phyloP scores from a whole-genome alignment of 2,329 filamentous ascomycete genomes.

The Hypoxylon sp. region DNA sequence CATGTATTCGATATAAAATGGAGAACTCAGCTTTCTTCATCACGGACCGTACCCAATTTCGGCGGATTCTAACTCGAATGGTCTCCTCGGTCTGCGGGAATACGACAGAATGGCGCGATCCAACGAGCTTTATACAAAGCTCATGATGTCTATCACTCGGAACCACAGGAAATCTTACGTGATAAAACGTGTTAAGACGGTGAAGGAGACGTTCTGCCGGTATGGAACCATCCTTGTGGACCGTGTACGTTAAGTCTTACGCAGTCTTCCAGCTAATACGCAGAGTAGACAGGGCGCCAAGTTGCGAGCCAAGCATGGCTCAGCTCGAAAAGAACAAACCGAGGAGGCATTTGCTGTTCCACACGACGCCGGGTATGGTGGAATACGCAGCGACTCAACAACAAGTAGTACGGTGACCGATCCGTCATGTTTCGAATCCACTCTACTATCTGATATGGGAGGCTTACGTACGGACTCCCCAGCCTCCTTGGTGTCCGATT shows the following conservation, averaged over 20 bases:
- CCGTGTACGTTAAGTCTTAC: slow-evolving; percentile 6
- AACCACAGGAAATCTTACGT: neutral
- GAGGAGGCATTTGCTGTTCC: neutral
- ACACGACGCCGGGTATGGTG: neutral
- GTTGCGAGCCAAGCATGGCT: neutral
- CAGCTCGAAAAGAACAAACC: neutral
- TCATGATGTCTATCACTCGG: slow-evolving; percentile 1
- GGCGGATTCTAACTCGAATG: neutral
- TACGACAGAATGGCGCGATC: neutral
- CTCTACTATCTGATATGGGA: neutral
- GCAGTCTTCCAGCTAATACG: slow-evolving; percentile 6
- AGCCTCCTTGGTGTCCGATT: neutral
- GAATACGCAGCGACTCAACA: neutral
- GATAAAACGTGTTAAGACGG: neutral
- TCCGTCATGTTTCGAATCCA: neutral
- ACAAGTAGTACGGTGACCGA: neutral
- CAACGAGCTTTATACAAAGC: neutral
- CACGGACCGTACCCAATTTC: slow-evolving; percentile 7
- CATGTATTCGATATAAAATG: slow-evolving; percentile 21
- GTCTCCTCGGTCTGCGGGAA: neutral
- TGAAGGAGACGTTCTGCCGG: neutral
- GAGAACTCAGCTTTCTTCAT: slow-evolving; percentile 5
- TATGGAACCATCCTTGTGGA: slow-evolving; percentile 2
- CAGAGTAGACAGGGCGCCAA: neutral
- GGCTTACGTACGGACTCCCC: neutral